Conservation (phyloP, 2,329 filamentous ascomycete genomes). For the Botrytis cinerea region DNA sequence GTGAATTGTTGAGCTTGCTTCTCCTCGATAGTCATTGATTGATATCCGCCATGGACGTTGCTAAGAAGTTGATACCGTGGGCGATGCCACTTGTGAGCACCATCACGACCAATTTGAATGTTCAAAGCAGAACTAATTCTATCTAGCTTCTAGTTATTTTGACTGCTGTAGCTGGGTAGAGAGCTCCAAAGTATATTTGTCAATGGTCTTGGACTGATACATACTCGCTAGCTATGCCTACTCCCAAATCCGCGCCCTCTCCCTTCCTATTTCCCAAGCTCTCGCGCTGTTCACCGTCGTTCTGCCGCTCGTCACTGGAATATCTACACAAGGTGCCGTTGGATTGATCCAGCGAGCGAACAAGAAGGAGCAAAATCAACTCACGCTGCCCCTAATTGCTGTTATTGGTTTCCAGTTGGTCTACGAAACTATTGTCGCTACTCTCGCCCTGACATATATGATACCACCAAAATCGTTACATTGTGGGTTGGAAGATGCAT, state of each 20-base stretch:
- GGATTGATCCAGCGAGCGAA: constrained; percentile 32
- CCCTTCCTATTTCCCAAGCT: constrained; percentile 39
- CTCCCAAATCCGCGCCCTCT: constrained; percentile 37
- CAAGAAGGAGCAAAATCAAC: constrained; percentile 33
- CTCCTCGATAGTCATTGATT: constrained; percentile 11
- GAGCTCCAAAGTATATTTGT: not conserved
- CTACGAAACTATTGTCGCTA: constrained; percentile 41
- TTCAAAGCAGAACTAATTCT: constrained; percentile 23
- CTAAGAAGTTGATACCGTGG: constrained; percentile 27
- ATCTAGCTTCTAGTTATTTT: constrained; percentile 35
- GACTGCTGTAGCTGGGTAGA: constrained; percentile 38
- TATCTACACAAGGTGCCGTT: constrained; percentile 35
- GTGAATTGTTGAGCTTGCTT: not conserved
- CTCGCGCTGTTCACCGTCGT: constrained; percentile 38
- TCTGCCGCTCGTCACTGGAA: constrained; percentile 38
- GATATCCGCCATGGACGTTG: constrained; percentile 25
- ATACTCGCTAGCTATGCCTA: constrained; percentile 36
- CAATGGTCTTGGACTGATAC: constrained; percentile 18
- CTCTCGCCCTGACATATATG: constrained; percentile 39
- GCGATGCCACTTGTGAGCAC: constrained; percentile 35
- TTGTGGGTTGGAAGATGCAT: constrained; percentile 59
- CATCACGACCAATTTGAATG: not conserved
- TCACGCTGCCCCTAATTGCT: constrained; percentile 38
- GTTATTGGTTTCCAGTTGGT: constrained; percentile 40
- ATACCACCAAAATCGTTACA: constrained; percentile 37